phyloP scores from a whole-genome alignment of 129 eudicot species.

The Scalesia atractyloides region DNA sequence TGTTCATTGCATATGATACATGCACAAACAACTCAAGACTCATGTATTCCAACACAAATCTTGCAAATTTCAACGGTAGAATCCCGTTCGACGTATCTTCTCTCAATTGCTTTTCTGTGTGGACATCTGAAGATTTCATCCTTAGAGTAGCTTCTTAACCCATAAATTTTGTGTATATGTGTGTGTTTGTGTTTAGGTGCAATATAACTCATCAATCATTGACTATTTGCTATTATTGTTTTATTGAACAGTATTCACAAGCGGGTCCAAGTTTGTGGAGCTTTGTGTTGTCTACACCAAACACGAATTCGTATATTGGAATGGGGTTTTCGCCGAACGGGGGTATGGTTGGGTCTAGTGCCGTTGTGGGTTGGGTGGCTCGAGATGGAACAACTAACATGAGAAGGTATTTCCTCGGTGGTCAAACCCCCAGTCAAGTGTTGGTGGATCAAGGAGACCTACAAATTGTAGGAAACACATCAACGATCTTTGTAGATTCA shows the following conservation, averaged over 20 bases:
- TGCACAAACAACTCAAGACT: constrained; percentile 65
- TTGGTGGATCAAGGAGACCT: constrained; percentile 48
- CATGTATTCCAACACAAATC: constrained; percentile 48
- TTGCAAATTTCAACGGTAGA: constrained; percentile 24
- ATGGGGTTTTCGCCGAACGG: constrained; percentile 82
- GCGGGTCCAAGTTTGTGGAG: constrained; percentile 62
- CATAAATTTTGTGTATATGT: not conserved
- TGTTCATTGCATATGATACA: constrained; percentile 29
- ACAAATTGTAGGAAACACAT: constrained; percentile 33
- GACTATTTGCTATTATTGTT: not conserved
- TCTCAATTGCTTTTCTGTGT: constrained; percentile 58
- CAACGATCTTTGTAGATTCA: constrained; percentile 30
- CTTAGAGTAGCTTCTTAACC: constrained; percentile 64
- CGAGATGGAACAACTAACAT: constrained; percentile 39
- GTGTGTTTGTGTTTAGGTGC: not conserved
- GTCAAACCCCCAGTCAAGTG: constrained; percentile 52
- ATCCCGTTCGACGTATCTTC: constrained; percentile 55
- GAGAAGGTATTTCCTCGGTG: constrained; percentile 55
- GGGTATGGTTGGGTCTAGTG: constrained; percentile 81
- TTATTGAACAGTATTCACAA: constrained; percentile 55
- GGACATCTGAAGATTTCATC: constrained; percentile 64
- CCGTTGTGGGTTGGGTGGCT: constrained; percentile 78
- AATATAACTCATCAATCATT: not conserved
- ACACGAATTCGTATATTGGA: constrained; percentile 55
- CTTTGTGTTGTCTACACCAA: constrained; percentile 77